A percentile compares a stretch with the other conserved stretches of the same genome.
These are phyloP conservation scores for Tetrahymena borealis DNA, from an alignment of 73 alveolate species.

Conservation along the genomic window DNA sequence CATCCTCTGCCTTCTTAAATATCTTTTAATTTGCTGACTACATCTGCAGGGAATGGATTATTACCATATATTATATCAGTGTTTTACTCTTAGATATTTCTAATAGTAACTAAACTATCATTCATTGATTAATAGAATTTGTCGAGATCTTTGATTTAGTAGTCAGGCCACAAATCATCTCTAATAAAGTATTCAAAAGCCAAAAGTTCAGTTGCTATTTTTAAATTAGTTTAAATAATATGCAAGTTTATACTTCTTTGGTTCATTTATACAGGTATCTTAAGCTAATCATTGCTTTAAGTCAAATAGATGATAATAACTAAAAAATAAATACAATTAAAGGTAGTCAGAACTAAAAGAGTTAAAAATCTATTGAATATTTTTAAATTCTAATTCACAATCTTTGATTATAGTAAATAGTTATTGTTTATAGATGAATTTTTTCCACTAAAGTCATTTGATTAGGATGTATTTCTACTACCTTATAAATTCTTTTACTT, in stretches of 20 bases:
- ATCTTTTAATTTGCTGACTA: neutral
- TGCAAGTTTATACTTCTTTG: neutral
- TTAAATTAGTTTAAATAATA: neutral
- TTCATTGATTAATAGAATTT: neutral
- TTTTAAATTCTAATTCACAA: neutral
- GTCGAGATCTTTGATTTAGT: neutral
- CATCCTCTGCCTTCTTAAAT: neutral
- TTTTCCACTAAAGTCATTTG: neutral
- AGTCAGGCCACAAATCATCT: neutral
- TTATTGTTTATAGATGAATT: neutral
- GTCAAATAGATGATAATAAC: neutral
- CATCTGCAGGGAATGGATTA: neutral
- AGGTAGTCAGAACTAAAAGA: neutral
- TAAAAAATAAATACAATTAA: neutral
- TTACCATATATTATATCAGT: neutral
- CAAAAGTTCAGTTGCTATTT: neutral
- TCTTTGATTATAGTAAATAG: neutral
- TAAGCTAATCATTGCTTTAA: neutral
- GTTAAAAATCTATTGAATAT: neutral
- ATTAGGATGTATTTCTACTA: no score
- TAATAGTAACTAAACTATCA: neutral
- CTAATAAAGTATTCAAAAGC: neutral
- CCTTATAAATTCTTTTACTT: neutral
- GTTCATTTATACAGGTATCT: neutral
- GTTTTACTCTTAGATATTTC: neutral